phyloP scores from a whole-genome alignment of 192 early-diverging fungal species.

The Backusella parvicylindrica region DNA sequence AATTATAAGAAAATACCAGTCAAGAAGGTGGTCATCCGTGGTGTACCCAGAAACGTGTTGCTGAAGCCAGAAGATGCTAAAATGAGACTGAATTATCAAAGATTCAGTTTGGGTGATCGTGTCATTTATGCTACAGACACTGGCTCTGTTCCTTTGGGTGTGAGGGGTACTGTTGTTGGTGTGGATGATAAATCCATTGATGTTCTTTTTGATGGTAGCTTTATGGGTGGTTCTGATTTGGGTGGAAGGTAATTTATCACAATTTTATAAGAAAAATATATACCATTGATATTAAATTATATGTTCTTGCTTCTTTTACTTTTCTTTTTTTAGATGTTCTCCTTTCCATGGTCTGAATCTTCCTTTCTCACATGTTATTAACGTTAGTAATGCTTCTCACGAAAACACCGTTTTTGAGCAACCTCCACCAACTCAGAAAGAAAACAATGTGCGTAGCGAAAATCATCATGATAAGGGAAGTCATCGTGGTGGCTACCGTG shows the following conservation, averaged over 20 bases:
- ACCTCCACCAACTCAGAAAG: not conserved
- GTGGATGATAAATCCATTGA: slow-evolving; percentile 75
- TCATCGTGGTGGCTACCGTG: not conserved
- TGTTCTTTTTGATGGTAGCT: slow-evolving; percentile 81
- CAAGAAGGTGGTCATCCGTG: slow-evolving; percentile 44
- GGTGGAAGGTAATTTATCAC: slow-evolving; percentile 50
- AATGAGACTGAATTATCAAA: slow-evolving; percentile 69
- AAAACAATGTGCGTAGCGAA: not conserved
- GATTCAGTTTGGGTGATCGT: slow-evolving; percentile 85
- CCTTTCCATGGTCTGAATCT: slow-evolving; percentile 2
- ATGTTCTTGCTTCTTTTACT: not conserved
- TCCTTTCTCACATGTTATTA: not conserved
- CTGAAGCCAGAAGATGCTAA: slow-evolving; percentile 80
- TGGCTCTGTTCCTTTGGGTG: slow-evolving; percentile 76
- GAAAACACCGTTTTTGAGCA: not conserved
- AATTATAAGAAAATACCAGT: slow-evolving; percentile 29
- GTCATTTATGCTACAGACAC: slow-evolving; percentile 68
- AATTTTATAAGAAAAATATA: not conserved
- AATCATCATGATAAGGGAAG: not conserved
- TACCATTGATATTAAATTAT: not conserved
- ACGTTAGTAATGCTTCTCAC: slow-evolving; percentile 4
- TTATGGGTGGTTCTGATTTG: slow-evolving; percentile 78
- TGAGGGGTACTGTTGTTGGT: slow-evolving; percentile 82
- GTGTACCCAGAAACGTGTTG: slow-evolving; percentile 50
- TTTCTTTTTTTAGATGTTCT: slow-evolving; percentile 1